Percentiles rank a stretch among this genome's conserved stretches.
phyloP scores from a whole-genome alignment of 2,329 filamentous ascomycete species.

The Aspergillus fijiensis region DNA sequence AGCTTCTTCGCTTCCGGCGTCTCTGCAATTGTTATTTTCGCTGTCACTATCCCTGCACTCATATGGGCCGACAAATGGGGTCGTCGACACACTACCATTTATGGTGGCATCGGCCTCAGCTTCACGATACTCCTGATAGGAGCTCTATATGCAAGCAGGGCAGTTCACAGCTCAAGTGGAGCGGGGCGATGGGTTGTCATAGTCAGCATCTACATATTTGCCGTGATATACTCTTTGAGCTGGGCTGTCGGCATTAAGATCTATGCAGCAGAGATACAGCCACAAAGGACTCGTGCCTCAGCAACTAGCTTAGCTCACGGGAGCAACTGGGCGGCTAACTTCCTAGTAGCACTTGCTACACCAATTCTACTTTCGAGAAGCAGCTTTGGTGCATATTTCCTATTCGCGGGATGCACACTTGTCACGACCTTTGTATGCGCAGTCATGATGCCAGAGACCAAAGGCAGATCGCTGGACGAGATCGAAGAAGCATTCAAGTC shows the following conservation, averaged over 20 bases:
- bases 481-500: constrained; percentile 51
- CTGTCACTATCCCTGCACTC: constrained; percentile 57
- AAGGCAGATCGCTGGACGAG: constrained; percentile 49
- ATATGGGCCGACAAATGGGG: constrained; percentile 60
- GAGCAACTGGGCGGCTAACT: constrained; percentile 52
- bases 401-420: constrained; percentile 46
- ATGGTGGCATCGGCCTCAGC: constrained; percentile 53
- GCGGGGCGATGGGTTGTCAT: constrained; percentile 34
- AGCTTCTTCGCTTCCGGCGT: constrained; percentile 63
- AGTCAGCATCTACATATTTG: constrained; percentile 30
- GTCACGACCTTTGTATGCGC: constrained; percentile 41
- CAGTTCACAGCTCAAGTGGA: constrained; percentile 28
- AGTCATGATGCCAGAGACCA: constrained; percentile 53
- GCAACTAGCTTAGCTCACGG: constrained; percentile 56
- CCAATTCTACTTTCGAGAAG: constrained; percentile 46
- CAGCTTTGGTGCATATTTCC: constrained; percentile 48
- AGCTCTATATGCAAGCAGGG: constrained; percentile 32
- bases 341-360: constrained; percentile 47
- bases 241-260: constrained; percentile 60
- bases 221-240: constrained; percentile 35
- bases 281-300: constrained; percentile 53
- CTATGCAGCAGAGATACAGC: constrained; percentile 60
- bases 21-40: constrained; percentile 59
- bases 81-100: constrained; percentile 54
- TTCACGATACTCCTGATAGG: constrained; percentile 39